These are phyloP conservation scores for Fragilariopsis cylindrus DNA, from an alignment of 108 stramenopile species.

Conservation along the genomic window DNA sequence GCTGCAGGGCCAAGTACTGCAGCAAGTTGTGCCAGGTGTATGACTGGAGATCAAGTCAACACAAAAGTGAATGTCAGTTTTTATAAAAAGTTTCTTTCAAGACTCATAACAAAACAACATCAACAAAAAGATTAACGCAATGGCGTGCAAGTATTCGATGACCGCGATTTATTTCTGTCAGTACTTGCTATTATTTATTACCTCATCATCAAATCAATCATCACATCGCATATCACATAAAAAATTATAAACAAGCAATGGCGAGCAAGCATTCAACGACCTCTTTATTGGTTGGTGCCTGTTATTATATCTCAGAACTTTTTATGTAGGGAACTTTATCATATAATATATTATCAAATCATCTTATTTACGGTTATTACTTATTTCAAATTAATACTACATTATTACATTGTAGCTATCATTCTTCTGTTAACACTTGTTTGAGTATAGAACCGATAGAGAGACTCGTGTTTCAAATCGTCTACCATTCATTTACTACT, in stretches of 20 bases:
- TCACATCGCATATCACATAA: no score
- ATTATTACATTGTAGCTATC: neutral
- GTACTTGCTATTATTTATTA: neutral
- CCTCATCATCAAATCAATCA: neutral
- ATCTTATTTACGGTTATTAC: neutral
- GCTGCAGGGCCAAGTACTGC: constrained; percentile 88
- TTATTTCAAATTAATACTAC: neutral
- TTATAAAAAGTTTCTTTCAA: constrained; percentile 39
- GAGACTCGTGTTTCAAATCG: no score
- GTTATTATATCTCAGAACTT: neutral
- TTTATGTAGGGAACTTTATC: constrained; percentile 17
- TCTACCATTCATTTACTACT: no score
- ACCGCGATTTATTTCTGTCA: neutral
- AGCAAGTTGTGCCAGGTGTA: constrained; percentile 87
- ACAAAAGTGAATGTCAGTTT: constrained; percentile 88
- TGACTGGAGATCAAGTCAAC: constrained; percentile 88
- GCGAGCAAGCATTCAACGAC: constrained; percentile 6
- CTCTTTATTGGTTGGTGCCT: constrained; percentile 8
- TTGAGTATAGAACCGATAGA: neutral
- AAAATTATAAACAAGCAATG: neutral
- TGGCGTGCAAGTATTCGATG: constrained; percentile 12
- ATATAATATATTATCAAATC: neutral
- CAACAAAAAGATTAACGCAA: constrained; percentile 11
- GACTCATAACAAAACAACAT: neutral
- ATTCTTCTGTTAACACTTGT: neutral